Conservation (phyloP, 345 rosid genomes). For the Melaleuca alternifolia region DNA sequence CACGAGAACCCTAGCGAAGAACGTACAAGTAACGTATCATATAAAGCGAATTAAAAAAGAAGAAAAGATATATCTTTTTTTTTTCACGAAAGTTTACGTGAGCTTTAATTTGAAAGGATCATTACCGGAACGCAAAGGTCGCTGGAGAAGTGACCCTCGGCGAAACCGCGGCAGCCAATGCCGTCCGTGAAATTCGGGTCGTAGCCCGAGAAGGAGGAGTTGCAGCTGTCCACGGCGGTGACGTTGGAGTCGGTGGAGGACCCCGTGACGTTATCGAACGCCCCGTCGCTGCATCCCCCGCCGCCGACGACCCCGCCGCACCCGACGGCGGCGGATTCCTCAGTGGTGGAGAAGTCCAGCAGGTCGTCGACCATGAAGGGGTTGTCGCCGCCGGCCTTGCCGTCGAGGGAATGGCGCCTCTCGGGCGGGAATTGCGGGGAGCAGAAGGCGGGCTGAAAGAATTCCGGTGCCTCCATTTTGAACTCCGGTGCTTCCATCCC, state of each 20-base stretch:
- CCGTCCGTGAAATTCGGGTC: constrained; percentile 17
- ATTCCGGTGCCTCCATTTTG: constrained; percentile 13
- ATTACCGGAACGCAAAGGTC: constrained; percentile 92
- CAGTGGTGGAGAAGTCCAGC: constrained; percentile 65
- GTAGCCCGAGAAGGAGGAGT: constrained; percentile 42
- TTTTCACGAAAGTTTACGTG: background rate
- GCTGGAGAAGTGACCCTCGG: constrained; percentile 41
- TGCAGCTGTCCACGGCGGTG: constrained; percentile 51
- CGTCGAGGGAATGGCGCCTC: constrained; percentile 20
- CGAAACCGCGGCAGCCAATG: constrained; percentile 21
- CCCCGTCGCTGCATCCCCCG: background rate
- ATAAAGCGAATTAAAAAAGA: background rate
- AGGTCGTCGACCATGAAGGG: constrained; percentile 90
- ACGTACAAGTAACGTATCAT: background rate
- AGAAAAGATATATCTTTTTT: background rate
- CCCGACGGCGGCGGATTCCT: constrained; percentile 39
- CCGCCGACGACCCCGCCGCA: constrained; percentile 8
- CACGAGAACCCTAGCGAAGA: background rate
- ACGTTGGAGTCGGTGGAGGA: constrained; percentile 44
- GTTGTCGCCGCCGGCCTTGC: constrained; percentile 23
- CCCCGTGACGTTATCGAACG: background rate
- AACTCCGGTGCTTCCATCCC: constrained; percentile 12
- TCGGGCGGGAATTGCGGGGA: constrained; percentile 25
- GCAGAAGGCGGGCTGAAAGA: constrained; percentile 4
- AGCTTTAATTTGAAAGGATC: background rate